Base-by-base conservation (phyloP, 2,329 filamentous ascomycete genomes). In the Fusarium stilboides region DNA sequence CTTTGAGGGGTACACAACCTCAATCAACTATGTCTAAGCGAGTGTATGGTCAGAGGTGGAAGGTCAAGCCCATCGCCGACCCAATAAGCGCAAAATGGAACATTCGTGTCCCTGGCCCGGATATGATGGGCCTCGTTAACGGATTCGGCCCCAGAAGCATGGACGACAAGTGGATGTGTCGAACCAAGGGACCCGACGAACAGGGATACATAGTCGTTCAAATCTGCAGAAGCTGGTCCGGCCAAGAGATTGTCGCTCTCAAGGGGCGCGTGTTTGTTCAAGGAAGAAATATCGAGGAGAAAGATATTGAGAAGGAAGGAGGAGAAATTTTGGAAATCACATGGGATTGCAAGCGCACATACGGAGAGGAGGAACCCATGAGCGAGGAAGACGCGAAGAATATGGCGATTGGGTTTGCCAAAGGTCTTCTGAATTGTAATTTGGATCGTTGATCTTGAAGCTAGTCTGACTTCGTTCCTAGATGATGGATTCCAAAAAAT, bases 141-240 rank as follows among this genome's bases (percentile, higher is more conserved):
- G 66, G 66, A 22, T 57, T 52, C 17, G 5, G 6, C 4, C 62
- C 66, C 20, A 19, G 10, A 6, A 36, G 58, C 2, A 69, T 69
- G 66, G 66, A 69, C 4, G 62, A 69, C 12, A 70, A 39, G 28
- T 70, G 66, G 66, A 39, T 36, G 47, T 51, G 47, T 12, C 33
- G 36, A 7, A 53, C 66, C 1, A 31, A 57, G 0, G 66, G 66
- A 5, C 66, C 66, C 2, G 62, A 45, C 1, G 26, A 43, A 1
- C 44, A 59, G 15, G 66, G 66, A 19, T 46, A 63, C 10, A 54
- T 69, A 4, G 37, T 37, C 0, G 46, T 70, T 3, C 62, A 51
- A 6, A 34, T 70, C 8, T 70, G 57, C 12, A 57, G 66, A 31
- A 69, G 66, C 7, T 69, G 66, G 66, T 50, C 31, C 3, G n/a